These are phyloP conservation scores for Murraya koenigii DNA, from an alignment of 345 rosid genomes.

Conservation along the genomic window DNA sequence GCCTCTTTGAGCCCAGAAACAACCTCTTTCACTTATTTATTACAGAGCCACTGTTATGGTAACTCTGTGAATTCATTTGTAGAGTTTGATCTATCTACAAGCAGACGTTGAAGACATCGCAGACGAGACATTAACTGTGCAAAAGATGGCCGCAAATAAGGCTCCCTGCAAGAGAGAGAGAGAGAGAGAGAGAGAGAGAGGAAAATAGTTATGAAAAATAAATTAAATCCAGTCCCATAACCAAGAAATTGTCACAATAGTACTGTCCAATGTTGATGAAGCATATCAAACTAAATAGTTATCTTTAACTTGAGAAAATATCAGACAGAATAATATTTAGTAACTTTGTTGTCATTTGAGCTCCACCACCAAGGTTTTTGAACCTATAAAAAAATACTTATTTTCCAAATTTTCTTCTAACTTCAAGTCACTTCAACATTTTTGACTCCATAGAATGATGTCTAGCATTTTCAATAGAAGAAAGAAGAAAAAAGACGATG, in stretches of 20 bases:
- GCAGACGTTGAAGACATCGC: conserved; percentile 48
- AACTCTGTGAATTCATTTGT: conserved; percentile 19
- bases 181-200: background rate
- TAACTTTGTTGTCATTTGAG: too few relatives aligned
- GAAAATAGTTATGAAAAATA: background rate
- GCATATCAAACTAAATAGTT: background rate
- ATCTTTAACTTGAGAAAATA: background rate
- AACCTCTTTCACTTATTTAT: conserved; percentile 23
- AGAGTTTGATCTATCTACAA: conserved; percentile 40
- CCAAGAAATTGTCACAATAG: background rate
- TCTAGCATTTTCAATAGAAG: background rate
- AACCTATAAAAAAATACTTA: background rate
- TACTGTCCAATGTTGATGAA: background rate
- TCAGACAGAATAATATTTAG: background rate
- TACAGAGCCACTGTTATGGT: conserved; percentile 26
- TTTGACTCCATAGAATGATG: background rate
- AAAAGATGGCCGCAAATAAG: conserved; percentile 80
- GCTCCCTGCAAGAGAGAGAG: conserved; percentile 55
- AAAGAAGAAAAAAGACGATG: background rate
- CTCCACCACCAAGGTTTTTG: background rate
- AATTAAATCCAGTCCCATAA: background rate
- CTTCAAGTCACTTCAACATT: background rate
- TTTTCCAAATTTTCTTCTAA: background rate
- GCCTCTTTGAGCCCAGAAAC: conserved; percentile 69
- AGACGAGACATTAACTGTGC: conserved; percentile 74